A percentile compares a stretch with the other conserved stretches of the same genome.
Evolutionary conservation across 139 green algal species (phyloP).

Genomic region (Volvox africanus): DNA sequence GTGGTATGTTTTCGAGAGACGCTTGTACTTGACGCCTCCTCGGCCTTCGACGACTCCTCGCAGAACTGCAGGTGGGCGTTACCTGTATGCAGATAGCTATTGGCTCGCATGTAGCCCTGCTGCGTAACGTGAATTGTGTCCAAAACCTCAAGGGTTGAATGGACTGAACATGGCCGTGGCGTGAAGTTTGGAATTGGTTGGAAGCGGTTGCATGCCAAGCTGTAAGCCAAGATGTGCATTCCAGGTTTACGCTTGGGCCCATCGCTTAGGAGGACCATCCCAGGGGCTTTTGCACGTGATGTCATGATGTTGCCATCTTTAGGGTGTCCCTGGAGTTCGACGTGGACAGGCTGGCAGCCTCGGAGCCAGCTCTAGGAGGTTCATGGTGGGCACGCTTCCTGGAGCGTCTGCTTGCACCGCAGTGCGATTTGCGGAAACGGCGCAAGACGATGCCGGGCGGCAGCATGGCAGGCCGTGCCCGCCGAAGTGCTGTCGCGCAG

Average conservation of each 20-base stretch:
- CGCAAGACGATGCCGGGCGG: not conserved
- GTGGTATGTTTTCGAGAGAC: slow-evolving; percentile 41
- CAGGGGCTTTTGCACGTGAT: not conserved
- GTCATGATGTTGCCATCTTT: not conserved
- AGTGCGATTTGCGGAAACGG: not conserved
- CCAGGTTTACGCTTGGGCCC: not conserved
- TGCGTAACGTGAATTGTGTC: too few species aligned
- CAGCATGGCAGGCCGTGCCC: not conserved
- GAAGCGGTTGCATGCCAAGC: not conserved
- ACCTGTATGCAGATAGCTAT: too few species aligned
- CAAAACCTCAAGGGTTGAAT: not conserved
- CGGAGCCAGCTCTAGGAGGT: slow-evolving; percentile 16
- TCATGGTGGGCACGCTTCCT: slow-evolving; percentile 8
- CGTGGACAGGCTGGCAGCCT: not conserved
- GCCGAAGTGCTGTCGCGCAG: not conserved
- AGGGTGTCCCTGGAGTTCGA: slow-evolving; percentile 36
- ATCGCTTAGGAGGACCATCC: not conserved
- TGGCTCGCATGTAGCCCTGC: too few species aligned
- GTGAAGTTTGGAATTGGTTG: not conserved
- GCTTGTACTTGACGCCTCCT: slow-evolving; percentile 35
- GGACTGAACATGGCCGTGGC: not conserved
- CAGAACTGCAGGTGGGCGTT: slow-evolving; percentile 1
- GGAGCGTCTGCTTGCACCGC: slow-evolving; percentile 8
- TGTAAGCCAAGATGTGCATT: not conserved
- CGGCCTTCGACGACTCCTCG: not conserved